Conservation (phyloP, 352 stramenopile species). For the Pilasporangium apinafurcum region DNA sequence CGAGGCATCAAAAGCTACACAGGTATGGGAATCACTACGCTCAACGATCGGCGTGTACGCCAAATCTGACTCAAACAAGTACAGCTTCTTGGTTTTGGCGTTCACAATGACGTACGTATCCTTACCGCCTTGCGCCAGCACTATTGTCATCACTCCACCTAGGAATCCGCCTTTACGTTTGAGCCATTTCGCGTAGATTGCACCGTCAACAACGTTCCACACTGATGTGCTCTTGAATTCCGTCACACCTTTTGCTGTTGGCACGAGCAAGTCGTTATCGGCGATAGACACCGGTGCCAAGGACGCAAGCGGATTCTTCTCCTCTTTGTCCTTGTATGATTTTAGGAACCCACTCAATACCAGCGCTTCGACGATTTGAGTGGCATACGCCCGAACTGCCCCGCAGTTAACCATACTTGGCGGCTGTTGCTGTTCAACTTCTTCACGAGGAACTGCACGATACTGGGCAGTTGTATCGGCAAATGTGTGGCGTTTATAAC, state of each 20-base stretch:
- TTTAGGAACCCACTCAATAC: constrained; percentile 3
- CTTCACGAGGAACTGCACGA: too few species aligned
- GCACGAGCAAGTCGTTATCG: constrained; percentile 2
- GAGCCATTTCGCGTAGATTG: background rate
- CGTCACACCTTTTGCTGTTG: background rate
- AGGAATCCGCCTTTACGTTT: constrained; percentile 4
- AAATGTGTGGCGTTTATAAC: too few species aligned
- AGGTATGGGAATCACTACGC: background rate
- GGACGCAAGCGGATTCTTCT: constrained; percentile 90
- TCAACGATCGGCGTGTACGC: background rate
- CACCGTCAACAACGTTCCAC: constrained; percentile 1
- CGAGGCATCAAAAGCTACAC: background rate
- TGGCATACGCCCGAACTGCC: too few species aligned
- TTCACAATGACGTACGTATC: constrained; percentile 5
- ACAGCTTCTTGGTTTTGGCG: background rate
- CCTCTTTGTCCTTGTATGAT: constrained; percentile 1
- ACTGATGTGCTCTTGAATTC: constrained; percentile 1
- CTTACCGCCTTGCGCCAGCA: too few species aligned
- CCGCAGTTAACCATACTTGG: too few species aligned
- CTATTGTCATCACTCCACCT: background rate
- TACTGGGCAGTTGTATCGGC: too few species aligned
- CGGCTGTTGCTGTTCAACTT: too few species aligned
- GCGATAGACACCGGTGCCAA: constrained; percentile 78
- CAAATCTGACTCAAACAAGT: constrained; percentile 4
- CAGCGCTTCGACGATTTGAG: constrained; percentile 4